Percentiles rank a stretch among this genome's conserved stretches.
These are phyloP conservation scores for Guillardia theta DNA, from an alignment of 78 protist species.

Conservation along the genomic window DNA sequence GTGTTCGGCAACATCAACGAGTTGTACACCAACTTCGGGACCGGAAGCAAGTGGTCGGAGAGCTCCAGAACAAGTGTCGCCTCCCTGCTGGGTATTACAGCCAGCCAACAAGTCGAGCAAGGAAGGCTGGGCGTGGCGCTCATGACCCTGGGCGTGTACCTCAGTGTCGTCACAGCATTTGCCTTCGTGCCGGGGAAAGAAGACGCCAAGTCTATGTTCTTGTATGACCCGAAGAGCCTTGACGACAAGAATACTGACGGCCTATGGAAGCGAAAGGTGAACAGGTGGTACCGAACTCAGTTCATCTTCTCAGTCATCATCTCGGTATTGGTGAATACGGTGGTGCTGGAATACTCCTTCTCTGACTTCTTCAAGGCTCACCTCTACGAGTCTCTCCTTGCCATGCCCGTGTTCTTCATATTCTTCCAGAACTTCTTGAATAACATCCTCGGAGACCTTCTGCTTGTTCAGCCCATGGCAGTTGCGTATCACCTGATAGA, in stretches of 20 bases:
- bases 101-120: background rate
- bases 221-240: background rate
- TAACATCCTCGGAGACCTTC: background rate
- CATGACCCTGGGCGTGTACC: background rate
- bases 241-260: background rate
- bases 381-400: background rate
- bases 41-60: background rate
- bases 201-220: background rate
- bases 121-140: background rate
- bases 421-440: background rate
- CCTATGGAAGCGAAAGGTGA: background rate
- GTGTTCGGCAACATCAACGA: background rate
- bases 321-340: background rate
- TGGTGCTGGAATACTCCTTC: background rate
- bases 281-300: background rate
- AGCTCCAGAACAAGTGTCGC: background rate
- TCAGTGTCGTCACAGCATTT: background rate
- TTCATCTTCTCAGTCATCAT: background rate
- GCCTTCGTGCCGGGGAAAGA: background rate
- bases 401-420: background rate
- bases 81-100: background rate
- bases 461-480: background rate
- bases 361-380: background rate
- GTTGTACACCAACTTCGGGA: background rate
- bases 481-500: background rate